Evolutionary conservation across 768 basidiomycete species (phyloP).

Genomic region (Tylopilus balloui): DNA sequence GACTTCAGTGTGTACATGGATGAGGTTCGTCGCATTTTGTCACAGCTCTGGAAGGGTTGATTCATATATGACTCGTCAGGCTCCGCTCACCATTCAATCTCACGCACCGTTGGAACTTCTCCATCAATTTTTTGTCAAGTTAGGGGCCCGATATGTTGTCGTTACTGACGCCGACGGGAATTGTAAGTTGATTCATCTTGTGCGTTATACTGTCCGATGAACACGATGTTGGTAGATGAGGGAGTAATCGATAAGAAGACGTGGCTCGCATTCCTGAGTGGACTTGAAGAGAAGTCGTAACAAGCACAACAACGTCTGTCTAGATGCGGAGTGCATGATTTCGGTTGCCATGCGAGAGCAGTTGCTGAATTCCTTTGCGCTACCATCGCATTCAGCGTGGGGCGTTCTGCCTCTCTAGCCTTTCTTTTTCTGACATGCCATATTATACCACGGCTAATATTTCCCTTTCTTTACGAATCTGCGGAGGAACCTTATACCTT

Average conservation of each 20-base stretch:
- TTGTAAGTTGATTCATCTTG: constrained; percentile 46
- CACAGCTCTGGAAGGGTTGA: not conserved
- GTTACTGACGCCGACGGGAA: constrained; percentile 78
- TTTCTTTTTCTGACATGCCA: not conserved
- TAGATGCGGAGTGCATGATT: not conserved
- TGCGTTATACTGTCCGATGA: not conserved
- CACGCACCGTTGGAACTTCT: constrained; percentile 89
- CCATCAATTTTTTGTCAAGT: constrained; percentile 90
- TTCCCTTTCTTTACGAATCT: not conserved
- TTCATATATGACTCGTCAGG: constrained; percentile 44
- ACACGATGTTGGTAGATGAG: constrained; percentile 48
- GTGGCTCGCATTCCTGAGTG: constrained; percentile 84
- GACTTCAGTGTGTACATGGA: constrained; percentile 92
- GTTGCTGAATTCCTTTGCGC: not conserved
- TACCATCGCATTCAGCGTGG: not conserved
- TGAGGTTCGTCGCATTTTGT: constrained; percentile 45
- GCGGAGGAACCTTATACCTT: not conserved
- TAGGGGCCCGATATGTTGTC: constrained; percentile 87
- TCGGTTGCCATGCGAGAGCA: not conserved
- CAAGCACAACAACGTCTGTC: not conserved
- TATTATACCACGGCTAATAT: not conserved
- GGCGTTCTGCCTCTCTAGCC: not conserved
- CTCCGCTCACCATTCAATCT: constrained; percentile 79
- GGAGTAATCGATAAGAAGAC: constrained; percentile 93
- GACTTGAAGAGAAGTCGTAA: constrained; percentile 57